phyloP scores from a whole-genome alignment of 495 filamentous ascomycete species.

The Gamarada debralockiae region DNA sequence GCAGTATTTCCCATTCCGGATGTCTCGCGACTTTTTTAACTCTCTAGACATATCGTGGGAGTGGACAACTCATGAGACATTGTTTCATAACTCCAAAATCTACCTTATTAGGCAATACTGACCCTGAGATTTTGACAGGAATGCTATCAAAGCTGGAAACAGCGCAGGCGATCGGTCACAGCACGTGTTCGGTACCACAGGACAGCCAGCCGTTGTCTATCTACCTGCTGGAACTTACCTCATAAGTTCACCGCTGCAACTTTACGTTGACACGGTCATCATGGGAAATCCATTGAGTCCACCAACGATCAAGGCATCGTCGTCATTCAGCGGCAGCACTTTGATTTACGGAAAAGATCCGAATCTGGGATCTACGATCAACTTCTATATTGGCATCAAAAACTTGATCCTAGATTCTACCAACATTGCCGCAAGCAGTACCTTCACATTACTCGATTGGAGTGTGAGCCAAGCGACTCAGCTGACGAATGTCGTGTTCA shows the following conservation, averaged over 20 bases:
- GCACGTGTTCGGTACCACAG: slow-evolving; percentile 46
- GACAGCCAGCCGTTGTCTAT: slow-evolving; percentile 35
- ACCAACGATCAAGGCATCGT: slow-evolving; percentile 48
- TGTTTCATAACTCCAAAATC: too few relatives aligned
- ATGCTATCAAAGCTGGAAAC: too few relatives aligned
- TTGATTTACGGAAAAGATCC: slow-evolving; percentile 42
- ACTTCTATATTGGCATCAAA: slow-evolving; percentile 57
- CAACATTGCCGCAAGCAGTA: slow-evolving; percentile 28
- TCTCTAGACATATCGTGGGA: too few relatives aligned
- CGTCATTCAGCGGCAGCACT: slow-evolving; percentile 19
- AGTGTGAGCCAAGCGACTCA: slow-evolving; percentile 58
- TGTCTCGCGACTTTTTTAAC: too few relatives aligned
- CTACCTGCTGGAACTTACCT: background rate
- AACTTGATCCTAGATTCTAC: slow-evolving; percentile 63
- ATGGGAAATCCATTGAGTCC: slow-evolving; percentile 53
- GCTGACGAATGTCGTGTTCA: slow-evolving; percentile 61
- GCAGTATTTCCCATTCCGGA: too few relatives aligned
- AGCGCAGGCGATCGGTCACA: too few relatives aligned
- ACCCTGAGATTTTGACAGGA: too few relatives aligned
- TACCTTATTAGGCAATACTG: too few relatives aligned
- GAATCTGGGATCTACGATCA: slow-evolving; percentile 48
- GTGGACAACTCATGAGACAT: too few relatives aligned
- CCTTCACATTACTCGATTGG: slow-evolving; percentile 45
- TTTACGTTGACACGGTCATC: slow-evolving; percentile 1
- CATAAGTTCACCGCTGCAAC: background rate